Percentiles rank a stretch among this genome's conserved stretches.
These are phyloP conservation scores for Fusarium heterosporum DNA, from an alignment of 2,329 filamentous ascomycete genomes.

Conservation along the genomic window DNA sequence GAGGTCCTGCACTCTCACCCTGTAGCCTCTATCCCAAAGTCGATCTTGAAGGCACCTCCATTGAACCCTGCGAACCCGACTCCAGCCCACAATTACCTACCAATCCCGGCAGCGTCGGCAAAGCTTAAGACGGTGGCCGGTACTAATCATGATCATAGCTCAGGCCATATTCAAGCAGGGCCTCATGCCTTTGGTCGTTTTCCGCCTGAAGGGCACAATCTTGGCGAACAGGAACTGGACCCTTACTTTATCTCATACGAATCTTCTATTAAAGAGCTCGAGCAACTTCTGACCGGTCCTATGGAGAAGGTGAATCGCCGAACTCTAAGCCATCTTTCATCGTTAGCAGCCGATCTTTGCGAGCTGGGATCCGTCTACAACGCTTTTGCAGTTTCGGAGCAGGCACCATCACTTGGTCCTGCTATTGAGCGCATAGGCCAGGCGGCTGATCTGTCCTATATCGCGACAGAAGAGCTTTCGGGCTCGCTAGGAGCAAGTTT, in stretches of 20 bases:
- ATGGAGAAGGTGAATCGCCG: slow-evolving; percentile 98
- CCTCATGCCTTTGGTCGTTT: slow-evolving; percentile 81
- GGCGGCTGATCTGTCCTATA: slow-evolving; percentile 94
- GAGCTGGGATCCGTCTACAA: slow-evolving; percentile 97
- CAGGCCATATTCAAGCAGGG: slow-evolving; percentile 55
- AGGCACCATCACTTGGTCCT: slow-evolving; percentile 85
- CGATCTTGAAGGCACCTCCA: slow-evolving; percentile 93
- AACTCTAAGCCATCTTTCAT: slow-evolving; percentile 85
- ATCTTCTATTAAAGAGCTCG: slow-evolving; percentile 89
- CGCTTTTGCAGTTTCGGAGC: slow-evolving; percentile 94
- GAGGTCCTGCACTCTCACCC: slow-evolving; percentile 96
- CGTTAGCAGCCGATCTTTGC: slow-evolving; percentile 86
- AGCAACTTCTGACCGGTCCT: slow-evolving; percentile 86
- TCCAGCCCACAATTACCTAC: slow-evolving; percentile 86
- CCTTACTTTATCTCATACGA: slow-evolving; percentile 97
- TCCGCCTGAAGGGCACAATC: slow-evolving; percentile 78
- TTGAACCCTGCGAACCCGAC: slow-evolving; percentile 94
- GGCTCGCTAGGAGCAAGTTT: slow-evolving; percentile 91
- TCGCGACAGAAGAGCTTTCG: slow-evolving; percentile 92
- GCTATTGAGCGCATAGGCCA: slow-evolving; percentile 96
- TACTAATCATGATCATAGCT: slow-evolving; percentile 50
- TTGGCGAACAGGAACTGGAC: slow-evolving; percentile 91
- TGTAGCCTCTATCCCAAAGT: slow-evolving; percentile 91
- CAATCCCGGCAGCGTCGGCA: slow-evolving; percentile 84
- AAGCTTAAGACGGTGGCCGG: slow-evolving; percentile 76